phyloP scores from a whole-genome alignment of 2,329 filamentous ascomycete species.

The Scedosporium minutisporum region DNA sequence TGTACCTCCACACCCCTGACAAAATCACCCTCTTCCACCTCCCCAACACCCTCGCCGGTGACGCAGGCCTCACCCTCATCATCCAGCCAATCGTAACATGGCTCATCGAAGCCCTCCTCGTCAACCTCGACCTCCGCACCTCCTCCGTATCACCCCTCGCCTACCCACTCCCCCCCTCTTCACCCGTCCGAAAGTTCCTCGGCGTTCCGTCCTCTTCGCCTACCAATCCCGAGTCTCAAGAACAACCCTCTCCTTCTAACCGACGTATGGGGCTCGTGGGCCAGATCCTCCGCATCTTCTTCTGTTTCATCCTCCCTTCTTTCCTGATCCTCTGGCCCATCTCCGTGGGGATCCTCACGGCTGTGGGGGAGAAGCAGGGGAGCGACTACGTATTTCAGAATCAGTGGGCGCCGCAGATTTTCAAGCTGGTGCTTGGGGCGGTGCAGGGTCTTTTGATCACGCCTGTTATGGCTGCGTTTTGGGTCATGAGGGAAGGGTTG shows the following conservation, averaged over 20 bases:
- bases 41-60: conserved; percentile 40
- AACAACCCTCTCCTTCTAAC: neutral
- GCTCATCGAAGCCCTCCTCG: conserved; percentile 37
- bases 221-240: neutral
- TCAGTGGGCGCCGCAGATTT: conserved; percentile 37
- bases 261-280: conserved; percentile 22
- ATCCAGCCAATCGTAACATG: conserved; percentile 42
- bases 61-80: conserved; percentile 41
- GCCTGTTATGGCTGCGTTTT: conserved; percentile 37
- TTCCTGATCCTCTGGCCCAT: conserved; percentile 35
- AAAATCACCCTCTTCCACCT: conserved; percentile 38
- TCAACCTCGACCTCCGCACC: conserved; percentile 34
- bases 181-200: conserved; percentile 30
- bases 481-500: conserved; percentile 40
- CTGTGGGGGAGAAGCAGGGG: conserved; percentile 21
- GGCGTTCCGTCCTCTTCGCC: conserved; percentile 22
- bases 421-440: conserved; percentile 39
- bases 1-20: conserved; percentile 30
- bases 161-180: conserved; percentile 26
- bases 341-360: conserved; percentile 31
- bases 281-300: conserved; percentile 31
- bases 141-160: conserved; percentile 37
- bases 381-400: conserved; percentile 32
- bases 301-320: conserved; percentile 24
- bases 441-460: conserved; percentile 35